Evolutionary conservation across 768 basidiomycete genomes (phyloP).

Genomic region (Suillus bovinus): DNA sequence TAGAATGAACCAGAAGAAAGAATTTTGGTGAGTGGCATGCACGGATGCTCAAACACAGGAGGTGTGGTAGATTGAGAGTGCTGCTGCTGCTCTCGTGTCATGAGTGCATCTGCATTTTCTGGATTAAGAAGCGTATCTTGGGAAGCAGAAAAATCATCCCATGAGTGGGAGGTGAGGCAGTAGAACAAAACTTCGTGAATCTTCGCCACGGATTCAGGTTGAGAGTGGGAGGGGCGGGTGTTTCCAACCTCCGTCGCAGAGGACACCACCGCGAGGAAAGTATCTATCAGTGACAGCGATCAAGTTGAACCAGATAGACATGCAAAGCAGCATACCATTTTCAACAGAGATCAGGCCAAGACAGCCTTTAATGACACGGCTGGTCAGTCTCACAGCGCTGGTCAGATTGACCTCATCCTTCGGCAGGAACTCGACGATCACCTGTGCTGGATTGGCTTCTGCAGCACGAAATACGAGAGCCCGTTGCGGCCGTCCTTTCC

Average conservation of each 20-base stretch:
- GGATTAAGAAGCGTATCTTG: conserved; percentile 56
- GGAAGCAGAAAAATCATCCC: conserved; percentile 71
- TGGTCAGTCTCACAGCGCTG: conserved; percentile 66
- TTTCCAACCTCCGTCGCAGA: conserved; percentile 76
- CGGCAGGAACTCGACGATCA: conserved; percentile 84
- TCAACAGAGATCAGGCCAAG: conserved; percentile 78
- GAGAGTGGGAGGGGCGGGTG: conserved; percentile 56
- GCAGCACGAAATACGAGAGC: conserved; percentile 76
- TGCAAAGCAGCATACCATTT: conserved; percentile 47
- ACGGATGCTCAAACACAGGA: conserved; percentile 86
- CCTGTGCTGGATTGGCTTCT: conserved; percentile 51
- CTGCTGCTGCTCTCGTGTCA: conserved; percentile 42
- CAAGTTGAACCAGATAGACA: neutral
- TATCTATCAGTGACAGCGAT: conserved; percentile 46
- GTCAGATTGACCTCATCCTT: conserved; percentile 70
- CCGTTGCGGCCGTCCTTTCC: conserved; percentile 54
- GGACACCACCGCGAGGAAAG: conserved; percentile 83
- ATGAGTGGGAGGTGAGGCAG: conserved; percentile 78
- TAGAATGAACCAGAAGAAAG: conserved; percentile 93
- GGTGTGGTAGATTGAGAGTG: conserved; percentile 42
- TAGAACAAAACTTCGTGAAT: conserved; percentile 91
- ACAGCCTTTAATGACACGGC: conserved; percentile 76
- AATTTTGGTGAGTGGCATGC: conserved; percentile 85
- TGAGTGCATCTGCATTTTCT: conserved; percentile 50
- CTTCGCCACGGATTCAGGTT: conserved; percentile 69